Conservation (phyloP, 495 filamentous ascomycete genomes). For the Aspergillus asperescens region DNA sequence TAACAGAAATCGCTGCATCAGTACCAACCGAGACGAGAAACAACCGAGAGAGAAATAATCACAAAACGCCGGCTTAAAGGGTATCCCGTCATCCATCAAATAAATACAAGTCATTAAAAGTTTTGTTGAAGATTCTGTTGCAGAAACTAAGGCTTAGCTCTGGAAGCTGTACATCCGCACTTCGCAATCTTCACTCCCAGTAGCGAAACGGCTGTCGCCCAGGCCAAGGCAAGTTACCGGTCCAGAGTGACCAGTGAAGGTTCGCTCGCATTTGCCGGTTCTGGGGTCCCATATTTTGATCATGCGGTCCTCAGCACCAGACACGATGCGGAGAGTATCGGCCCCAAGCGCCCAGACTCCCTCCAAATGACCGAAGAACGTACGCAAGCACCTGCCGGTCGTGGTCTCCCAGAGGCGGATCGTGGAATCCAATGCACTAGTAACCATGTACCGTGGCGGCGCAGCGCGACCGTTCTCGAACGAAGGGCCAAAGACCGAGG, state of each 20-base stretch:
- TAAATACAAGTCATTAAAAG: conserved; percentile 15
- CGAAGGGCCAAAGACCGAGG: conserved; percentile 49
- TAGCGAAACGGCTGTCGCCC: conserved; percentile 79
- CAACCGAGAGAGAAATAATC: not conserved
- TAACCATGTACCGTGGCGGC: conserved; percentile 86
- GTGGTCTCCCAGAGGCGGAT: conserved; percentile 91
- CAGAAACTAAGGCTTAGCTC: conserved; percentile 24
- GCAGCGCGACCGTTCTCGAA: conserved; percentile 59
- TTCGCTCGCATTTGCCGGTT: conserved; percentile 84
- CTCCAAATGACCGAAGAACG: conserved; percentile 94
- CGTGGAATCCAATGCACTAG: conserved; percentile 81
- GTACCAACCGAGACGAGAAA: not conserved
- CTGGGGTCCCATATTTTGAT: conserved; percentile 95
- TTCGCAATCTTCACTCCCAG: conserved; percentile 87
- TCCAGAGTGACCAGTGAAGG: conserved; percentile 80
- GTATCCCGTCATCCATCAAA: conserved; percentile 14
- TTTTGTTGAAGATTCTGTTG: not conserved
- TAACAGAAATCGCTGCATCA: not conserved
- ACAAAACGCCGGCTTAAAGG: conserved; percentile 8
- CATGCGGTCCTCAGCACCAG: conserved; percentile 87
- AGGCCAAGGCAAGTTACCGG: conserved; percentile 91
- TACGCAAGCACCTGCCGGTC: conserved; percentile 75
- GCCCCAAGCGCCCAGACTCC: conserved; percentile 93
- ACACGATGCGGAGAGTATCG: conserved; percentile 83
- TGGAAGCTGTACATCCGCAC: conserved; percentile 84